Base-by-base conservation (phyloP, 2,329 filamentous ascomycete genomes). In the Raffaelea ambrosiae region DNA sequence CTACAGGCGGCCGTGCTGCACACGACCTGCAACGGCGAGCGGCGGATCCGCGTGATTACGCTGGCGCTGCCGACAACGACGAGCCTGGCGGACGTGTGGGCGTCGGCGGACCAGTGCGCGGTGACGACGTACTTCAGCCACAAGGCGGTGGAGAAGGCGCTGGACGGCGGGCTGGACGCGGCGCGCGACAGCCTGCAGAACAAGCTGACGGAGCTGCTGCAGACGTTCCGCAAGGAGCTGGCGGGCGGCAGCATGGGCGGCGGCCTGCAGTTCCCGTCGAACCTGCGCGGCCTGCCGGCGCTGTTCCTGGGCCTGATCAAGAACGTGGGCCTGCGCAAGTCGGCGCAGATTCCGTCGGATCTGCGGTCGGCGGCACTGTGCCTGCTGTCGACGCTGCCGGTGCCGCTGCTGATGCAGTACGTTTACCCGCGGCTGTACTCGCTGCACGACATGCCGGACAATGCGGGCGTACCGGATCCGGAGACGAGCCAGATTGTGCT, bases 151-250 rank as follows among this genome's bases (percentile, higher is more conserved):
- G 93, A 98, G 71, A 79, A 88, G 57, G 83, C 86, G 11, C 72
- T 98, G 36, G 84, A 87, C 58, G 54, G 54, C 41, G 90, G 91
- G 36, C 73, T 98, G 45, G 93, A 98, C 58, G 84, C 88, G 43
- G 93, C 93, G 44, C 79, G 93, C 39, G 93, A 98, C 65, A 85
- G 88, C 42, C 74, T 97, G 40, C 89, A 96, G 64, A 81, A 83
- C 55, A 98, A 98, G 75, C 73, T 95, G 39, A 85, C 89, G 23
- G 93, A 98, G 69, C 78, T 98, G 43, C 73, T 98, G 51, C 85
- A 91, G 64, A 97, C 91, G 0, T 98, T 96, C 72, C 86, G 89
- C 69, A 97, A 97, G 71, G 93, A 98, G 65, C 77, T 98, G 50
- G 91, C 88, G 16, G 91, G 91, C 55, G 91, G 91, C 54, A 96